These are phyloP conservation scores for Inonotus hispidus DNA, from an alignment of 1,284 basidiomycete genomes.

Conservation along the genomic window DNA sequence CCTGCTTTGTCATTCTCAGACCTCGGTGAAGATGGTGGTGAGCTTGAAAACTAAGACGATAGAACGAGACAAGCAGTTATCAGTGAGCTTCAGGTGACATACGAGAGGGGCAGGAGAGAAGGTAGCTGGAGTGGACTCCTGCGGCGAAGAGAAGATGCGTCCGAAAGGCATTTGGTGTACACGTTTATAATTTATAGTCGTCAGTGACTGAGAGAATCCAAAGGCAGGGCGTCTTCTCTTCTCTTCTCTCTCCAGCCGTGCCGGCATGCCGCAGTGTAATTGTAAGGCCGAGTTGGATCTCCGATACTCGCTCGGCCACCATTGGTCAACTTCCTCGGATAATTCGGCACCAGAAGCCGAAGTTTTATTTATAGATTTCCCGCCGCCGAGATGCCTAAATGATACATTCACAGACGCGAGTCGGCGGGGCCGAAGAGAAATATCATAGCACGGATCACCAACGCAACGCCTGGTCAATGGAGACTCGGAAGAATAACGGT, in stretches of 20 bases:
- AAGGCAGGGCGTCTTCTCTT: not conserved
- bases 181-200: not conserved
- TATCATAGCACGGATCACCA: too few relatives aligned
- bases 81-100: not conserved
- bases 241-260: not conserved
- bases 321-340: not conserved
- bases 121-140: not conserved
- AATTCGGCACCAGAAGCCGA: not conserved
- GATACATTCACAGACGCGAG: too few relatives aligned
- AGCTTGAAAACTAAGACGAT: not conserved
- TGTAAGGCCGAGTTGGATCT: too few relatives aligned
- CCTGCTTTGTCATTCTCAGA: not conserved
- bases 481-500: too few relatives aligned
- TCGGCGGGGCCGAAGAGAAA: too few relatives aligned
- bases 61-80: not conserved
- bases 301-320: not conserved
- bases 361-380: not conserved
- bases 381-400: constrained; percentile 1
- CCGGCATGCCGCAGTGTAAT: not conserved
- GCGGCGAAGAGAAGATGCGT: not conserved
- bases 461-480: not conserved
- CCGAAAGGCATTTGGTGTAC: not conserved
- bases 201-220: not conserved
- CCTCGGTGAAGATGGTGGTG: not conserved
- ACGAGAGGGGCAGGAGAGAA: not conserved